These are phyloP conservation scores for Parathielavia appendiculata DNA, from an alignment of 495 filamentous ascomycete species.

Conservation along the genomic window DNA sequence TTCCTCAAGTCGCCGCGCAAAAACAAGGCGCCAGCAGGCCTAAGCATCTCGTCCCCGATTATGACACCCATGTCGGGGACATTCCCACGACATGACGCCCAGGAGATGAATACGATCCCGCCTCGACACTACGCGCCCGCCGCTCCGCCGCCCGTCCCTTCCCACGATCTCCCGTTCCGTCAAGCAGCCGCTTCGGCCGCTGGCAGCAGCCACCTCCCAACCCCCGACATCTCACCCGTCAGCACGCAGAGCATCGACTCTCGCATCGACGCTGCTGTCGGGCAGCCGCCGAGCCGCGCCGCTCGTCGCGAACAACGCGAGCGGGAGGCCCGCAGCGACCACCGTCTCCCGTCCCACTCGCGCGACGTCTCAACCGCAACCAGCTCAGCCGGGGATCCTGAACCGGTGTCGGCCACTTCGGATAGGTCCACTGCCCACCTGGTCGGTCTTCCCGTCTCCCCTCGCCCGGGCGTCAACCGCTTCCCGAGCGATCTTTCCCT, in stretches of 20 bases:
- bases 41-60: constrained; percentile 53
- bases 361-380: constrained; percentile 33
- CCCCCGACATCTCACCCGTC: constrained; percentile 46
- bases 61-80: constrained; percentile 50
- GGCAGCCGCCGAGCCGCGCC: constrained; percentile 14
- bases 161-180: constrained; percentile 40
- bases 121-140: constrained; percentile 46
- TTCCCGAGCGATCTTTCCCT: constrained; percentile 43
- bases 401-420: constrained; percentile 41
- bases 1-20: constrained; percentile 49
- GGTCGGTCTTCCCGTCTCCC: constrained; percentile 44
- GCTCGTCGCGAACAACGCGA: constrained; percentile 11
- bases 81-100: constrained; percentile 44
- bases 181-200: constrained; percentile 18
- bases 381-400: constrained; percentile 18
- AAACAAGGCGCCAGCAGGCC: constrained; percentile 36
- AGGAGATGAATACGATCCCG: constrained; percentile 49
- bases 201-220: constrained; percentile 34
- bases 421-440: constrained; percentile 40
- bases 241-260: constrained; percentile 47
- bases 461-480: constrained; percentile 43
- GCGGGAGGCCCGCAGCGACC: constrained; percentile 11
- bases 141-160: constrained; percentile 43
- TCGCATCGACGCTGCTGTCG: constrained; percentile 38
- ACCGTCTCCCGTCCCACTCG: constrained; percentile 25